Conservation (phyloP, 495 filamentous ascomycete species). For the Aspergillus nanangensis region DNA sequence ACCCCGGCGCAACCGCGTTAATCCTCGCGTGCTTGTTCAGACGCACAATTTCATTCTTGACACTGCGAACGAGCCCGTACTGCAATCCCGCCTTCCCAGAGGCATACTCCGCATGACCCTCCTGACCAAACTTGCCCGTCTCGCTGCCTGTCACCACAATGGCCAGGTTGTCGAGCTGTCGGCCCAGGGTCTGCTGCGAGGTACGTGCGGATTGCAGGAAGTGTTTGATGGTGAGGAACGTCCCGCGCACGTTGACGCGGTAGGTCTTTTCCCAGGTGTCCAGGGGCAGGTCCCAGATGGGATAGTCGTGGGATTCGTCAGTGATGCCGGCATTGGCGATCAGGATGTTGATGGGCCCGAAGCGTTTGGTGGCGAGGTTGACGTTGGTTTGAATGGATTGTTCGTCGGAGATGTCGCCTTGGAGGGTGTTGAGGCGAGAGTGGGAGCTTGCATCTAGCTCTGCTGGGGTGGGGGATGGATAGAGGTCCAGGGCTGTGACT, state of each 20-base stretch:
- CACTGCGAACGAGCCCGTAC: conserved; percentile 47
- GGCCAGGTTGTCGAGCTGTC: conserved; percentile 45
- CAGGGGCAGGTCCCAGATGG: conserved; percentile 51
- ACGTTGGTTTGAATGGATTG: conserved; percentile 40
- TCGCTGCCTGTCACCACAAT: conserved; percentile 54
- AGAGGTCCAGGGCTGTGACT: conserved; percentile 48
- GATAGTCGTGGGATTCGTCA: conserved; percentile 37
- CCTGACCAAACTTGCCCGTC: conserved; percentile 45
- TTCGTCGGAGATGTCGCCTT: conserved; percentile 46
- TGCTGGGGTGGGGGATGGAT: conserved; percentile 18
- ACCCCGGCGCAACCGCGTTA: conserved; percentile 51
- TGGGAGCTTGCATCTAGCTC: too few species aligned
- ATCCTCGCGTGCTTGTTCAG: conserved; percentile 49
- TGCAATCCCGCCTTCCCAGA: conserved; percentile 50
- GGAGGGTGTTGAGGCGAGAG: conserved; percentile 31
- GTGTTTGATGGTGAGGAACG: conserved; percentile 55
- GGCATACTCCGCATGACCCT: conserved; percentile 47
- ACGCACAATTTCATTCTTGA: conserved; percentile 52
- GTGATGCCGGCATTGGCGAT: conserved; percentile 49
- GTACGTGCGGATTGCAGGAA: conserved; percentile 41
- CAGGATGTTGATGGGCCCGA: conserved; percentile 50
- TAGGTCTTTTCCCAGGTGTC: conserved; percentile 51
- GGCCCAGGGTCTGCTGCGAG: conserved; percentile 23
- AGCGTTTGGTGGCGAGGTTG: conserved; percentile 34
- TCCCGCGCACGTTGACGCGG: conserved; percentile 44